Evolutionary conservation across 225 moss, liverwort and hornwort species (phyloP).

Genomic region (Antitrichia curtipendula): DNA sequence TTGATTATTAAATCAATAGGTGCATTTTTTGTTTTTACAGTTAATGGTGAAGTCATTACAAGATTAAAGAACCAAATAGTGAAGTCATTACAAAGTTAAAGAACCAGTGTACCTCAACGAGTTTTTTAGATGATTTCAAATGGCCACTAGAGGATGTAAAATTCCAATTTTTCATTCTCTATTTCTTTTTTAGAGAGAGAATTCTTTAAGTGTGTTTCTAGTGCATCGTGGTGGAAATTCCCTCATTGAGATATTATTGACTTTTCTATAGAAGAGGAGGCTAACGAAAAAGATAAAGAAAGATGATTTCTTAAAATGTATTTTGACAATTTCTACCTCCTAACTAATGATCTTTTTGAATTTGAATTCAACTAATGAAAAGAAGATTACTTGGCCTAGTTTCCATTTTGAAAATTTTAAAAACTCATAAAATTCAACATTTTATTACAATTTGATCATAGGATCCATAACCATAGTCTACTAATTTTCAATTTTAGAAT

Average conservation of each 20-base stretch:
- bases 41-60: neutral
- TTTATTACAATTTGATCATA: neutral
- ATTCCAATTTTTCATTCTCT: neutral
- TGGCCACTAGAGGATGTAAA: neutral
- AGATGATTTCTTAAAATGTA: neutral
- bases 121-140: neutral
- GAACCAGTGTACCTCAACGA: accelerated
- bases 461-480: accelerated
- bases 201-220: neutral
- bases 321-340: neutral
- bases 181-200: neutral
- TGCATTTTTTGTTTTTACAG: neutral
- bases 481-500: neutral
- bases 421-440: neutral
- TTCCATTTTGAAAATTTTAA: neutral
- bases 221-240: neutral
- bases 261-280: no score
- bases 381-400: neutral
- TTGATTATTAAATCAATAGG: accelerated
- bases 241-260: neutral
- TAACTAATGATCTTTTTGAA: neutral
- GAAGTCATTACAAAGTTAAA: accelerated
- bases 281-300: neutral
- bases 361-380: neutral
- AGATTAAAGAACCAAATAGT: no score